Base-by-base conservation (phyloP, 2,329 filamentous ascomycete genomes). In the Alternaria panax region DNA sequence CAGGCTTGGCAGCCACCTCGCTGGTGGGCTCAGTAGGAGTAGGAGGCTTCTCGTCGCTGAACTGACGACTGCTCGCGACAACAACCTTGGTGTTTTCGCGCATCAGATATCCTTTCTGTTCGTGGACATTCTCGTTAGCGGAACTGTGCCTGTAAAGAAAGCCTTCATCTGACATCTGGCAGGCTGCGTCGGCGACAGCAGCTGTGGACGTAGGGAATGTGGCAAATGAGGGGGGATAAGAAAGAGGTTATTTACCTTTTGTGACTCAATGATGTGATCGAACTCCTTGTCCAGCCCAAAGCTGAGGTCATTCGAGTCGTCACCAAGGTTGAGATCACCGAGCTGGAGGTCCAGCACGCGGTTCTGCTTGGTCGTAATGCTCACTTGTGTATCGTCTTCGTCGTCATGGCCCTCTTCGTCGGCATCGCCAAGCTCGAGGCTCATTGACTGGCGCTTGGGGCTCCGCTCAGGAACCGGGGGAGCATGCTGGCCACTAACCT, bases 21-120 rank as follows among this genome's bases (percentile, higher is more conserved):
- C 66, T 30, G 68, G 73, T 30, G 67, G 68, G 50, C 65, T 72
- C 28, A 68, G 67, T 82, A 78, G 65, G 80, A 65, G 79, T 88
- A 74, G 76, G 90, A 5, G 72, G 72, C 66, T 90, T 90, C 77
- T 92, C 90, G 57, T 81, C 76, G 59, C 84, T 84, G 66, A 84
- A 82, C 48, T 83, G 79, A 45, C 86, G 84, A 74, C 85, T 88
- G 75, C 90, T 96, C n/a, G 95, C 95, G 50, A 96, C 88, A 51
- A 99, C 92, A 54, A 99, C 87, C 79, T 98, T 98, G 4, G 94
- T 98, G 80, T 98, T 99, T 72, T 99, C 94, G 72, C 95, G 89
- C 94, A 98, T 99, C 45, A 98, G 85, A 75, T 99, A 99, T 57
- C 95, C 95, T 83, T 96, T 93, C 93, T 97, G 91, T 88, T 84